phyloP scores from a whole-genome alignment of 2,329 filamentous ascomycete species.

The Venturia oleaginea region DNA sequence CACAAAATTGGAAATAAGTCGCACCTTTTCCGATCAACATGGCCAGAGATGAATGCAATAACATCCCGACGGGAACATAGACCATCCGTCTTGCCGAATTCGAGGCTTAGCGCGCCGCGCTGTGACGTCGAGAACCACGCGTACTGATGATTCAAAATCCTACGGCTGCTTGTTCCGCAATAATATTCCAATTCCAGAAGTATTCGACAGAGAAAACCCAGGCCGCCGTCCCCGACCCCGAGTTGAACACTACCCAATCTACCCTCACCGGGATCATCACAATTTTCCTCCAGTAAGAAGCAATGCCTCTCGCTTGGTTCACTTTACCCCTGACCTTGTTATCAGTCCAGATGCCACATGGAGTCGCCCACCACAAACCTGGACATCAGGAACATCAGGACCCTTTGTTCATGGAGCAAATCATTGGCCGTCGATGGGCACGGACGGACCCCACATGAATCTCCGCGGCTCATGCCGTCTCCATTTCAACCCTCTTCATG shows the following conservation, averaged over 20 bases:
- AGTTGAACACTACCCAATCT: background rate
- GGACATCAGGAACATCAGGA: background rate
- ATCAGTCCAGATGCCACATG: background rate
- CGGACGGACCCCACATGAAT: background rate
- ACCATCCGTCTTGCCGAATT: background rate
- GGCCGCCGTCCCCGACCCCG: background rate
- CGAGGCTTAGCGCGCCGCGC: background rate
- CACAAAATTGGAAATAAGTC: background rate
- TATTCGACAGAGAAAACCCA: background rate
- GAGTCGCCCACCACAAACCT: background rate
- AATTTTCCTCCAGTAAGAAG: conserved; percentile 6
- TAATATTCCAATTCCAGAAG: background rate
- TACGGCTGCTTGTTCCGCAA: background rate
- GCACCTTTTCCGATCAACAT: background rate
- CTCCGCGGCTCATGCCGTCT: background rate
- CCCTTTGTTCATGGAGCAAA: background rate
- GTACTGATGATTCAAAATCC: background rate
- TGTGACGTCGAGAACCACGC: background rate
- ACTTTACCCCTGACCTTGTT: background rate
- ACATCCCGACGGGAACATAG: background rate
- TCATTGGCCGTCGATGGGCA: background rate
- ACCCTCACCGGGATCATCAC: background rate
- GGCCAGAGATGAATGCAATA: background rate
- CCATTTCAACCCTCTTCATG: background rate
- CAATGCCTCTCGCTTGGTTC: background rate